phyloP scores from a whole-genome alignment of 257 asterid species.

The Ocimum tenuiflorum region DNA sequence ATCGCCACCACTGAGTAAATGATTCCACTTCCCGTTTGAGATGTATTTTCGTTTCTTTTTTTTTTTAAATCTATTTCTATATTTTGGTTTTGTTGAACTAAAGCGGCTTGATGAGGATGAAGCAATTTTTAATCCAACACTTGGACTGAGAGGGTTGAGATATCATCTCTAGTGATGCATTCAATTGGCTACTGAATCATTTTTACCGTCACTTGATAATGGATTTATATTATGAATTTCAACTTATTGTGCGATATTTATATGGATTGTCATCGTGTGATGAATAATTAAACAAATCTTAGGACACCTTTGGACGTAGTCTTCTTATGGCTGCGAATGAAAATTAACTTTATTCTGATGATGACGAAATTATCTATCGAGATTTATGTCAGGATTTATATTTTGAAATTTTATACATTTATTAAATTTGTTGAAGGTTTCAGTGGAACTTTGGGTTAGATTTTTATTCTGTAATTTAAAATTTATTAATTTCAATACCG shows the following conservation, averaged over 20 bases:
- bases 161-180: conserved; percentile 33
- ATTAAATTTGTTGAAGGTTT: too few species aligned
- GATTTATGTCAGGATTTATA: too few species aligned
- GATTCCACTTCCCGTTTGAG: not conserved
- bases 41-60: not conserved
- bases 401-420: too few species aligned
- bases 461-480: too few species aligned
- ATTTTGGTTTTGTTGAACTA: too few species aligned
- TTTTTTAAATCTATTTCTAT: too few species aligned
- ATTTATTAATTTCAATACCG: too few species aligned
- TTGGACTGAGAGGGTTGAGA: conserved; percentile 45
- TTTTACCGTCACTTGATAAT: too few species aligned
- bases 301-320: conserved; percentile 55
- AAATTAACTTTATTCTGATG: conserved; percentile 35
- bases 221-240: too few species aligned
- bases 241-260: too few species aligned
- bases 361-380: not conserved
- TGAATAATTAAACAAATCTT: conserved; percentile 31
- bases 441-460: too few species aligned
- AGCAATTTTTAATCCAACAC: conserved; percentile 47
- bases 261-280: conserved; percentile 38
- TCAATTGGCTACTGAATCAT: conserved; percentile 43
- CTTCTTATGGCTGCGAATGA: conserved; percentile 27
- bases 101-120: conserved; percentile 37
- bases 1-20: conserved; percentile 61